Evolutionary conservation across 108 stramenopile species (phyloP), one percentile per base, ranked within the genome.

Genomic region (Conticribra guillardii): DNA sequence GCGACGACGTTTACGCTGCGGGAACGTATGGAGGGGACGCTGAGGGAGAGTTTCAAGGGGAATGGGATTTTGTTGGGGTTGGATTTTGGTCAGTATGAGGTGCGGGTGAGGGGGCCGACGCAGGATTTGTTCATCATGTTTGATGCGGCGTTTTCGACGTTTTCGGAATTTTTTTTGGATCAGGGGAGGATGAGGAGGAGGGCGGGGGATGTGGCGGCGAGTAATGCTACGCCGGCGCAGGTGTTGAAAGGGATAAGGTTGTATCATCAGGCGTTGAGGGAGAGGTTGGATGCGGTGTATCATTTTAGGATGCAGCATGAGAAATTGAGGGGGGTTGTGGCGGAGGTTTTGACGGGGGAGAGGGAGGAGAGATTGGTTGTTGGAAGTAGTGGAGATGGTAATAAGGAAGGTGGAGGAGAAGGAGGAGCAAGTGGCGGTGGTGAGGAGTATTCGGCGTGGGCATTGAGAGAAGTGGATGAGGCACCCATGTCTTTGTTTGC

Each of bases 101-200:
- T 47, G 8, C 67, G 62, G 28, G 83, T 89, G 11, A 68, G 88
- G 21, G 82, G 52, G 47, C 85, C 90, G 18, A 85, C 84, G 9
- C 87, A 87, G 57, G 91, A 88, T 74, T 61, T 89, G 3, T 93
- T 91, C 74, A 85, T 85, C 11, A 79, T 79, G 69, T 96, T 95
- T 67, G 89, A 91, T 50, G 84, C 92, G 28, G 74, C 80, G 2
- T 84, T 58, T 33, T 69, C 86, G 17, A 67, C 84, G 52, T 93
- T 90, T 71, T 84, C 59, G 58, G 85, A 82, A 46, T 93, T 95
- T 69, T 85, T 90, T 46, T 44, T 93, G 52, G 89, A 94, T 28
- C 85, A 89, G 65, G 87, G 88, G 50, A 82, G 90, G 2, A 69
- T 82, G 48, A 77, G 85, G 33, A 74, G 82, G 60, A 68, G 84